Percentiles rank a stretch among this genome's conserved stretches.
Evolutionary conservation across 2,329 filamentous ascomycete genomes (phyloP).

Genomic region (Aspergillus texensis): DNA sequence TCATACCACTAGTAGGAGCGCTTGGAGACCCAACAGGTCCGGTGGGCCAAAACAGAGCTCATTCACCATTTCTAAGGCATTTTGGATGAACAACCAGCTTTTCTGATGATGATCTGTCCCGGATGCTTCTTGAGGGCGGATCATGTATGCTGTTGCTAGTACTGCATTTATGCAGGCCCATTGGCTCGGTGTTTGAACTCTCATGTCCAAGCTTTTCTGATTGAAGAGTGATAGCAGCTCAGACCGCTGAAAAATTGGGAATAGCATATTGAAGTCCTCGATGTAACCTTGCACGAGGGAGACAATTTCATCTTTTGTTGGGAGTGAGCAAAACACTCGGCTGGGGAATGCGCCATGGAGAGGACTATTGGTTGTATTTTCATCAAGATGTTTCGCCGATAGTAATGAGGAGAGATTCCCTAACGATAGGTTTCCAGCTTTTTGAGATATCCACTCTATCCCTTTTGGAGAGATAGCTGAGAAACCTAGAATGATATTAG

Average conservation of each 20-base stretch:
- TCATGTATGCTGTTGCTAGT: conserved; percentile 17
- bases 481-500: conserved; percentile 11
- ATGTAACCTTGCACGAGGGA: conserved; percentile 16
- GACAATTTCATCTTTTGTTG: conserved; percentile 13
- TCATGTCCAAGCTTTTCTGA: conserved; percentile 6
- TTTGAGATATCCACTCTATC: conserved; percentile 18
- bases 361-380: not conserved
- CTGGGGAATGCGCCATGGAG: conserved; percentile 8
- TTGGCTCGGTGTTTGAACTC: conserved; percentile 9
- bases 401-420: not conserved
- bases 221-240: conserved; percentile 16
- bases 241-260: conserved; percentile 17
- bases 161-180: conserved; percentile 21
- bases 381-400: not conserved
- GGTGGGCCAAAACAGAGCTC: conserved; percentile 18
- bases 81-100: conserved; percentile 22
- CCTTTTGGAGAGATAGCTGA: conserved; percentile 15
- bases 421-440: conserved; percentile 4
- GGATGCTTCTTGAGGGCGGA: conserved; percentile 4
- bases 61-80: conserved; percentile 16
- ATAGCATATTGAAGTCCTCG: conserved; percentile 15
- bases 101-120: conserved; percentile 14
- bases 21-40: conserved; percentile 18
- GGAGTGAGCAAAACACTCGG: conserved; percentile 14
- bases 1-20: conserved; percentile 20